Base-by-base conservation (phyloP, 768 basidiomycete genomes). In the Mycena alexandri region DNA sequence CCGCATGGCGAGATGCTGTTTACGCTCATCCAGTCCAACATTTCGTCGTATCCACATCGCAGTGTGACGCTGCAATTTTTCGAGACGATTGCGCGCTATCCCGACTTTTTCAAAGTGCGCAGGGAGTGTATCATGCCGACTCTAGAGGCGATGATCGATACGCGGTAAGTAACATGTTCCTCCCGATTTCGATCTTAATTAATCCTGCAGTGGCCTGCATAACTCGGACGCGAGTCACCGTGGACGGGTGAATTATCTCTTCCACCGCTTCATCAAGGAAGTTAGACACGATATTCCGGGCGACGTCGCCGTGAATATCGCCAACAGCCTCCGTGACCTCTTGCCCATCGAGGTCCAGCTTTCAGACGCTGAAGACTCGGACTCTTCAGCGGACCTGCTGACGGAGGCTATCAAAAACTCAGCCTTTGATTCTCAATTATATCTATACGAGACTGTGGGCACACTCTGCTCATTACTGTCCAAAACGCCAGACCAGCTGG, bases 21-120 rank as follows among this genome's bases (percentile, higher is more conserved):
- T 67, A 87, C 92, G 2, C 88, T 98, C 53, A 88, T 98, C 46
- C 88, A 92, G 72, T 93, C 94, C 24, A 90, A 92, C 38, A 89
- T 98, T 60, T 89, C 90, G 16, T 83, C 86, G 5, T 96, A 91
- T 79, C 95, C 94, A 8, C 92, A 96, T 79, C 89, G 90, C 34
- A 85, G 90, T 14, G 96, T 98, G 21, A 84, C 88, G 10, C 84
- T 96, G 78, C 95, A 97, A 75, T 96, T 94, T 78, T 98, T 98
- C 70, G 98, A 99, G 79, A 93, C 93, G 6, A 87, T 87, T 13
- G 87, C 93, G n/a, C 88, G 98, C 53, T 99, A 99, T 76, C 87
- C 89, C 41, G 98, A 99, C 73, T 99, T 99, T 78, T 99, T 98
- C 89, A 95, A 93, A 78, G 90, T 96, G 24, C 90, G 95, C 69